A percentile compares a stretch with the other conserved stretches of the same genome.
Conservation (phyloP, 441 rosid genomes). For the Isatis lusitanica region DNA sequence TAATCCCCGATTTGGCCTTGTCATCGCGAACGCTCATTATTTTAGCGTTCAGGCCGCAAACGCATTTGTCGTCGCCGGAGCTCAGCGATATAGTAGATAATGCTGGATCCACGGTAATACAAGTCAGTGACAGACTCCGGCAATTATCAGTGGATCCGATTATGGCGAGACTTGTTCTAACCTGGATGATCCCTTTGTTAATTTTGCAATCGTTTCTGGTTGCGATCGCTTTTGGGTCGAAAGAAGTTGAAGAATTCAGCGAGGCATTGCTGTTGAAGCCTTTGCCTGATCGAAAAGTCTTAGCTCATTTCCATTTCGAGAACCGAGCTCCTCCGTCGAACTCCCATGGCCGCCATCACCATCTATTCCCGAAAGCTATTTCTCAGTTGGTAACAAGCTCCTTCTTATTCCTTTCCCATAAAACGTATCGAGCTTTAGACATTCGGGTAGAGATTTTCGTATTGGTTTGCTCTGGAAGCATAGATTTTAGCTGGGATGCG, state of each 20-base stretch:
- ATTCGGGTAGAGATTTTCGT: neutral
- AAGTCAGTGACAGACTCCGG: constrained; percentile 7
- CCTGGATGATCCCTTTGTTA: constrained; percentile 19
- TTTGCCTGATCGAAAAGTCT: constrained; percentile 80
- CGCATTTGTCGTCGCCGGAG: constrained; percentile 25
- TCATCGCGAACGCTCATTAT: neutral
- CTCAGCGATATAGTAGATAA: constrained; percentile 16
- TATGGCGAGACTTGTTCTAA: constrained; percentile 20
- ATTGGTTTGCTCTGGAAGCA: neutral
- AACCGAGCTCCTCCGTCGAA: constrained; percentile 58
- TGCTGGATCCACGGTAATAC: constrained; percentile 25
- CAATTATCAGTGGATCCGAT: neutral
- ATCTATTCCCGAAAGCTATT: constrained; percentile 91
- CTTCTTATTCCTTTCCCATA: neutral
- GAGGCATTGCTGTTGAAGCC: constrained; percentile 85
- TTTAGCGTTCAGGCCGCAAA: neutral
- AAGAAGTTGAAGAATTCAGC: constrained; percentile 65
- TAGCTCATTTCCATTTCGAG: constrained; percentile 83
- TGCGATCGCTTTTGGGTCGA: constrained; percentile 43
- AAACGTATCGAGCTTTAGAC: neutral
- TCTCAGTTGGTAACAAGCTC: constrained; percentile 71
- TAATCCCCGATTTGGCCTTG: neutral
- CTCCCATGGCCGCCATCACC: constrained; percentile 89
- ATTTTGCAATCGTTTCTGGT: constrained; percentile 19
- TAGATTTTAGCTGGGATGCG: neutral